Percentiles rank a stretch among this genome's conserved stretches.
Conservation (phyloP, 768 basidiomycete species). For the Pleurotus djamor region DNA sequence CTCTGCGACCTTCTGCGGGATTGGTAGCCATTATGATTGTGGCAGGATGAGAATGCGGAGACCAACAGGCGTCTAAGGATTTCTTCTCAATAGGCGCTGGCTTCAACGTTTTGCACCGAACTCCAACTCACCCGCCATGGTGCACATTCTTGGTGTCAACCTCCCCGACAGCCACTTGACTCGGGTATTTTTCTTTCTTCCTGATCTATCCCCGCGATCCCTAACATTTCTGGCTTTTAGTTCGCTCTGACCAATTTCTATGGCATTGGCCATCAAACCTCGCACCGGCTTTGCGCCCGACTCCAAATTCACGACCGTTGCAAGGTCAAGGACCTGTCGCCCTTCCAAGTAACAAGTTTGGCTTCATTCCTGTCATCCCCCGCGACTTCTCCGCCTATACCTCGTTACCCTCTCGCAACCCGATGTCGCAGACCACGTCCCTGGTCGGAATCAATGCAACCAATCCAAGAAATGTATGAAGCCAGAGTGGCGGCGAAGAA, state of each 20-base stretch:
- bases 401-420: slow-evolving; percentile 64
- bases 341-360: slow-evolving; percentile 87
- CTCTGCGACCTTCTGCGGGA: slow-evolving; percentile 82
- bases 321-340: slow-evolving; percentile 78
- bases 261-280: slow-evolving; percentile 76
- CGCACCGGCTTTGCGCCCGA: slow-evolving; percentile 85
- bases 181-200: slow-evolving; percentile 49
- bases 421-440: slow-evolving; percentile 48
- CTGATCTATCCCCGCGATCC: neutral
- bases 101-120: neutral
- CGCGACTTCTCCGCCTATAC: slow-evolving; percentile 64
- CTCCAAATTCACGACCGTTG: slow-evolving; percentile 88
- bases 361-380: slow-evolving; percentile 94
- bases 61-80: neutral
- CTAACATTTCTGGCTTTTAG: slow-evolving; percentile 44
- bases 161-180: slow-evolving; percentile 75
- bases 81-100: neutral
- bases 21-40: slow-evolving; percentile 59
- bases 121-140: slow-evolving; percentile 41
- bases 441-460: slow-evolving; percentile 32
- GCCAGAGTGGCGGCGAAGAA: slow-evolving; percentile 19
- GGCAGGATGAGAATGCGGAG: slow-evolving; percentile 5
- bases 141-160: slow-evolving; percentile 85
- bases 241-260: slow-evolving; percentile 90
- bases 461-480: slow-evolving; percentile 35